Evolutionary conservation across 257 asterid genomes (phyloP).

Genomic region (Petunia axillaris): DNA sequence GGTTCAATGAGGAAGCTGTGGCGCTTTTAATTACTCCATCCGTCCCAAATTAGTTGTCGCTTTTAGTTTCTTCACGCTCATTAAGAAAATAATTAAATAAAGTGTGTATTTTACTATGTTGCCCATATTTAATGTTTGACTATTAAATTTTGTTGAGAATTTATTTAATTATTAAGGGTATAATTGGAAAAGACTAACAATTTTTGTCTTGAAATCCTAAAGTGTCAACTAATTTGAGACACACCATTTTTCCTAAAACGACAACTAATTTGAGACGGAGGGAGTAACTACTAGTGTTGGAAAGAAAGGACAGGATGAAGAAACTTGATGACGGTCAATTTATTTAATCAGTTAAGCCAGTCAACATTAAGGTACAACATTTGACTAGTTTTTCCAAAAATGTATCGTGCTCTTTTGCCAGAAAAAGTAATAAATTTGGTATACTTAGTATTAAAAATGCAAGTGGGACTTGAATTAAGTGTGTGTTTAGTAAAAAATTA

Average conservation of each 20-base stretch:
- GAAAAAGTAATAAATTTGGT: conserved; percentile 24
- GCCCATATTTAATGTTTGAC: too few relatives aligned
- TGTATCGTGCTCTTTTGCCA: conserved; percentile 28
- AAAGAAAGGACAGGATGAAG: conserved; percentile 37
- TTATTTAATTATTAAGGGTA: too few relatives aligned
- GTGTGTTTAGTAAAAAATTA: background rate
- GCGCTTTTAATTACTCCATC: background rate
- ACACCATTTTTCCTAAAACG: too few relatives aligned
- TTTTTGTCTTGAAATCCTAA: too few relatives aligned
- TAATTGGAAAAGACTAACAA: too few relatives aligned
- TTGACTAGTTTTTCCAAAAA: conserved; percentile 38
- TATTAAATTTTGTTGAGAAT: too few relatives aligned
- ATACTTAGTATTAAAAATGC: conserved; percentile 27
- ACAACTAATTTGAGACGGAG: too few relatives aligned
- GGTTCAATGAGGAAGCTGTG: background rate
- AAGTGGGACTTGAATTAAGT: conserved; percentile 40
- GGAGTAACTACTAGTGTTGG: background rate
- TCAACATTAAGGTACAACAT: conserved; percentile 34
- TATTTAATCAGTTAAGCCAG: conserved; percentile 34
- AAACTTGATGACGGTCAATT: conserved; percentile 40
- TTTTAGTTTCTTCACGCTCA: too few relatives aligned
- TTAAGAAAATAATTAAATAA: too few relatives aligned
- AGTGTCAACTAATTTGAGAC: too few relatives aligned
- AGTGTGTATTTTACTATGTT: too few relatives aligned
- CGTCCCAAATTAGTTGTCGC: too few relatives aligned